A percentile compares a stretch with the other conserved stretches of the same genome.
Conservation (phyloP, 441 rosid genomes). For the Erodium trifolium region DNA sequence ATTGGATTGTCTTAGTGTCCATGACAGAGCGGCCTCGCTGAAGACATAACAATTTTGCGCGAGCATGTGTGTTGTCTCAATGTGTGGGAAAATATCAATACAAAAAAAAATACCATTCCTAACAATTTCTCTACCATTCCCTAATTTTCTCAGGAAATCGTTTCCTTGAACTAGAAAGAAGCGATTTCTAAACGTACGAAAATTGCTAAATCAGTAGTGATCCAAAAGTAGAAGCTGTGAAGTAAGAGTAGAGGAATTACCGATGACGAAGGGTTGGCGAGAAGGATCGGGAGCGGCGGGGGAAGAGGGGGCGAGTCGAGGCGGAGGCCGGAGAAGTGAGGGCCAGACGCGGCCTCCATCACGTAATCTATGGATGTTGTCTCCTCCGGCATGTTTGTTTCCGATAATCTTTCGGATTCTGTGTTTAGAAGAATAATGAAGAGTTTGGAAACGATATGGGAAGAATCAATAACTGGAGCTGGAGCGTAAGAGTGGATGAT, state of each 20-base stretch:
- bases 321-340: constrained; percentile 96
- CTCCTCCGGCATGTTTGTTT: constrained; percentile 39
- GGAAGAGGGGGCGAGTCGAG: constrained; percentile 45
- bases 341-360: constrained; percentile 95
- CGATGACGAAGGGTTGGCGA: constrained; percentile 79
- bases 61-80: too few relatives aligned
- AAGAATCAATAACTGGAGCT: too few relatives aligned
- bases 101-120: too few relatives aligned
- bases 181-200: background rate
- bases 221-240: too few relatives aligned
- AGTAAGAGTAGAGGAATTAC: constrained; percentile 24
- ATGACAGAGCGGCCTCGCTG: background rate
- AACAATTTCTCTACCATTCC: background rate
- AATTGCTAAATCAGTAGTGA: too few relatives aligned
- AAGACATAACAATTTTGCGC: background rate
- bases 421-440: too few relatives aligned
- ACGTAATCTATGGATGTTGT: constrained; percentile 62
- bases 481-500: too few relatives aligned
- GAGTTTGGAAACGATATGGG: too few relatives aligned
- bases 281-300: constrained; percentile 35
- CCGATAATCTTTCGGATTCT: too few relatives aligned
- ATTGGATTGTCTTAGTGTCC: background rate
- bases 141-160: background rate
- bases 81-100: too few relatives aligned
- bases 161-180: background rate